phyloP scores from a whole-genome alignment of 768 basidiomycete genomes.

The Russula sp. region DNA sequence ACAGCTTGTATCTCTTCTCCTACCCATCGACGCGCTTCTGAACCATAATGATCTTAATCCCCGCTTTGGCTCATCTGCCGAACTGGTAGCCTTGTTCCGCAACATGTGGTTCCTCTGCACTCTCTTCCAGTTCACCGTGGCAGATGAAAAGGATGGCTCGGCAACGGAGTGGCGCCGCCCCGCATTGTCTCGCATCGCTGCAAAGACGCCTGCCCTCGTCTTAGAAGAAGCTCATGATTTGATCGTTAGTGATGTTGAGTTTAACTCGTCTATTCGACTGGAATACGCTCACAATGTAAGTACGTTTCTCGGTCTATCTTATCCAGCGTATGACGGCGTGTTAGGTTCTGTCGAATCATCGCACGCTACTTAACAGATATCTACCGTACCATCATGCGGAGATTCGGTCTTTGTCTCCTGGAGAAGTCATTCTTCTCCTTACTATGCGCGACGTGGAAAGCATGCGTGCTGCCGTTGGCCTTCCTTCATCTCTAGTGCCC shows the following conservation, averaged over 20 bases:
- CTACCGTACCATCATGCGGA: conserved; percentile 63
- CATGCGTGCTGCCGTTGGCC: conserved; percentile 73
- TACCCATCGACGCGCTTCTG: conserved; percentile 87
- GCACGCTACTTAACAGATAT: conserved; percentile 54
- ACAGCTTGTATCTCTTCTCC: conserved; percentile 79
- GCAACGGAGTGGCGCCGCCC: conserved; percentile 77
- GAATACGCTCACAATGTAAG: conserved; percentile 75
- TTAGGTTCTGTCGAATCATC: conserved; percentile 68
- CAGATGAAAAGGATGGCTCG: conserved; percentile 45
- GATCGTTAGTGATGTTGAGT: conserved; percentile 83
- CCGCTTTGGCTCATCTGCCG: conserved; percentile 46
- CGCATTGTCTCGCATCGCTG: conserved; percentile 72
- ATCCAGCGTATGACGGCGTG: not conserved
- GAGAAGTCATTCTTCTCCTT: conserved; percentile 80
- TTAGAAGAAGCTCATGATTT: conserved; percentile 78
- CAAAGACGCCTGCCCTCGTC: conserved; percentile 81
- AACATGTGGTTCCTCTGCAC: conserved; percentile 93
- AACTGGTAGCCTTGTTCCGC: conserved; percentile 72
- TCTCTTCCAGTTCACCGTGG: conserved; percentile 71
- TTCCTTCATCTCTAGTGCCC: conserved; percentile 73
- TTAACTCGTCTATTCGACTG: conserved; percentile 83
- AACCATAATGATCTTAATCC: conserved; percentile 63
- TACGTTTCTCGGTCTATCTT: not conserved
- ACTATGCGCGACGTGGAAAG: conserved; percentile 85
- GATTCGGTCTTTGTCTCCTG: conserved; percentile 66